Base-by-base conservation (phyloP, 2,329 filamentous ascomycete species). In the Scytalidium sp. region DNA sequence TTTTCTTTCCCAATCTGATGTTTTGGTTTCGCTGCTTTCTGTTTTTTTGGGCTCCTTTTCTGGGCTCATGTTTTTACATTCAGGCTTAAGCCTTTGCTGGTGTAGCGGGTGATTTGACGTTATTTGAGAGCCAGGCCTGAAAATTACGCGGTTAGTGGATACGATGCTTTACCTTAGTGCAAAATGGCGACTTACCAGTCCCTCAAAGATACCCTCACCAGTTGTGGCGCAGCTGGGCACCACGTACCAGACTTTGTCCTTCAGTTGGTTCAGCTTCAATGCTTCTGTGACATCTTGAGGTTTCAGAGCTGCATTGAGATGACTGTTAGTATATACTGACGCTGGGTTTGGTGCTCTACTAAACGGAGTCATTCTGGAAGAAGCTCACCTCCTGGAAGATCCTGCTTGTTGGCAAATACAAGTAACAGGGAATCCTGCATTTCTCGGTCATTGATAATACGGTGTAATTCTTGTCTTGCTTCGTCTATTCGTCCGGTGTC, bases 331-430 rank as follows among this genome's bases (percentile, higher is more conserved):
- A 39, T 43, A 36, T 5, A 27, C 5, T 15, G 5, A 36, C 32
- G 13, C 17, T 36, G 17, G 32, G 10, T 13, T 8, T 17, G 15
- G 6, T 41, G 7, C 17, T 41, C 40, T 41, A 7, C 20, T 41
- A 7, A 7, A 27, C 25, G 25, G 7, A 7, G 25, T 27, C 13
- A 27, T 13, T 27, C 13, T 27, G 41, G 45, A 41, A 43, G 13
- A 49, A 29, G 71, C 77, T 50, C 73, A 89, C 90, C 84, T 67
- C 90, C 89, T 51, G 81, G 78, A 61, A 97, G 77, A 83, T 99
- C 94, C 75, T 97, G 94, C 83, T 99, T 99, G 79, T 99, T 99
- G 66, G 94, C 94, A 70, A 99, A 97, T 40, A 99, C 93, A 53
- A 97, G 75, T 61, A 99, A 76, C 62, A 97, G 78, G 54, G 91